Evolutionary conservation across 805 yeast genomes (phyloP).

Genomic region (Metschnikowia colocasiae): DNA sequence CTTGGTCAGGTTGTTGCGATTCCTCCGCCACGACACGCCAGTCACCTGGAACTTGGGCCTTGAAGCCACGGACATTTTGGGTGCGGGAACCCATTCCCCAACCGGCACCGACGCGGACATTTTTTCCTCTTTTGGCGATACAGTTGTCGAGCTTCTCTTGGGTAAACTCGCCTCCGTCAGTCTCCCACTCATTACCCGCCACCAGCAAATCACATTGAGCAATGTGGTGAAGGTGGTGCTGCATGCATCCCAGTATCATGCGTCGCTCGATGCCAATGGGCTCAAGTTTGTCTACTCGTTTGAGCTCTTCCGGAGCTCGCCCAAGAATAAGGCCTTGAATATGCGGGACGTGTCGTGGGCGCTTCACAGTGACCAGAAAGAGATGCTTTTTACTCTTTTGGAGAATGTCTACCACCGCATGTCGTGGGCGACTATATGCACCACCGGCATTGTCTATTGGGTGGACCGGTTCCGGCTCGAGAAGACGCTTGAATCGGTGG

Average conservation of each 20-base stretch:
- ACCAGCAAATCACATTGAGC: conserved; percentile 81
- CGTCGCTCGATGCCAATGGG: conserved; percentile 60
- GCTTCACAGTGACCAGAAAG: conserved; percentile 74
- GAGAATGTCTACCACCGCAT: conserved; percentile 43
- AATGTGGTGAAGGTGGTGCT: conserved; percentile 64
- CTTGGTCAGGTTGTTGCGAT: conserved; percentile 49
- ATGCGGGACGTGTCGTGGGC: conserved; percentile 91
- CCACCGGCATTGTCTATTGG: conserved; percentile 75
- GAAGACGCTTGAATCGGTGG: conserved; percentile 59
- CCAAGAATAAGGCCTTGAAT: conserved; percentile 51
- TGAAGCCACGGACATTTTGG: conserved; percentile 11
- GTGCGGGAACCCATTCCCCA: background rate
- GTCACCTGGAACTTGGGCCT: conserved; percentile 35
- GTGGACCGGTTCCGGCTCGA: conserved; percentile 28
- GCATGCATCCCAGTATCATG: conserved; percentile 45
- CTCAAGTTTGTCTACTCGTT: conserved; percentile 67
- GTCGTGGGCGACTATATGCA: conserved; percentile 58
- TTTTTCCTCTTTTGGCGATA: conserved; percentile 33
- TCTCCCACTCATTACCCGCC: conserved; percentile 80
- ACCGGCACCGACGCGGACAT: conserved; percentile 24
- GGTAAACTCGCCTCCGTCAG: conserved; percentile 62
- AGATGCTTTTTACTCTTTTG: conserved; percentile 52
- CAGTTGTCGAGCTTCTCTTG: conserved; percentile 46
- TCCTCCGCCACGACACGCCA: conserved; percentile 39
- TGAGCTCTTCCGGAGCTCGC: conserved; percentile 53